Percentiles rank a stretch among this genome's conserved stretches.
These are phyloP conservation scores for Oryza glumipatula DNA, from an alignment of 176 grass and related monocot species.

Conservation along the genomic window DNA sequence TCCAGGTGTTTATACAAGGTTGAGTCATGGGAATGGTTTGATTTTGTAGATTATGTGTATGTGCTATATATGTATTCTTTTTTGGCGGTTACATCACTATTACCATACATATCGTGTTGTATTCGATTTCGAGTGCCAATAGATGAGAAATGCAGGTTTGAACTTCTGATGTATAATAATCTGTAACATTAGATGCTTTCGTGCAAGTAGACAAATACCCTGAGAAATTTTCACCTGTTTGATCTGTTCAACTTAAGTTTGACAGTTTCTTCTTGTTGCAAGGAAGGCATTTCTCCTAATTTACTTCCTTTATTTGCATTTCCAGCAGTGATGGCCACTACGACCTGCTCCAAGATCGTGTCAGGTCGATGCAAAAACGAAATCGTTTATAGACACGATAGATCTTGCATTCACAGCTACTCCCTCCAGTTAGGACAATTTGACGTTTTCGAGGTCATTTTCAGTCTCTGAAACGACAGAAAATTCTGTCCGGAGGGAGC, in stretches of 20 bases:
- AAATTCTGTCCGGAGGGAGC: too few species aligned
- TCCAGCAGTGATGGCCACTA: too few species aligned
- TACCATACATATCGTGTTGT: neutral
- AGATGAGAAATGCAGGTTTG: neutral
- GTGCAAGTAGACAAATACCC: neutral
- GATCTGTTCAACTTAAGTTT: neutral
- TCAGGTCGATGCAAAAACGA: neutral
- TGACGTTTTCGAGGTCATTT: too few species aligned
- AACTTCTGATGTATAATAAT: neutral
- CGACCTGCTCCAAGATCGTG: neutral
- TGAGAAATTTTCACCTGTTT: neutral
- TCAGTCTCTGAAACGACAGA: too few species aligned
- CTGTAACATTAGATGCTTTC: neutral
- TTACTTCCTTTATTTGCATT: too few species aligned
- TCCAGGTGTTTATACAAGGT: neutral
- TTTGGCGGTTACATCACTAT: neutral
- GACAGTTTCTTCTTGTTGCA: neutral
- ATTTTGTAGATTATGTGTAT: conserved; percentile 15
- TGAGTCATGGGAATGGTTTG: neutral
- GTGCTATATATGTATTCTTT: conserved; percentile 4
- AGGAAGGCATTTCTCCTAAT: neutral
- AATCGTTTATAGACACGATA: neutral
- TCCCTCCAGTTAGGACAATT: too few species aligned
- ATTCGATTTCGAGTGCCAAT: neutral
- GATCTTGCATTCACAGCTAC: neutral